phyloP scores from a whole-genome alignment of 176 grass and related monocot species.

The Elaeis guineensis region DNA sequence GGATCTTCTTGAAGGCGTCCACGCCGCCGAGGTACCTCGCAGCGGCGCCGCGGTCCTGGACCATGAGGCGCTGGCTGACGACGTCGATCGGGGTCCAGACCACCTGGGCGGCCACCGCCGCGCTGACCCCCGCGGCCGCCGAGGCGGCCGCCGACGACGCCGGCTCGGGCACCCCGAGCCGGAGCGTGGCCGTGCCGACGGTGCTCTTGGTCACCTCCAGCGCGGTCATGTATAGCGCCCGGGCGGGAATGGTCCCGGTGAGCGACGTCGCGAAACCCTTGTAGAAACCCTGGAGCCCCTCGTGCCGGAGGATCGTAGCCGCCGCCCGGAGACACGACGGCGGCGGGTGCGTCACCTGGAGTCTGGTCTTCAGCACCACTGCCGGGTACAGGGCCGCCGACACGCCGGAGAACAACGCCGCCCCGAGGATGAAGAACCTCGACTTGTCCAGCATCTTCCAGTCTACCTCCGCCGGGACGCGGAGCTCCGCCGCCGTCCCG shows the following conservation, averaged over 20 bases:
- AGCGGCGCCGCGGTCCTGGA: slow-evolving; percentile 27
- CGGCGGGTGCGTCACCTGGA: slow-evolving; percentile 61
- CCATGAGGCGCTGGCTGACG: slow-evolving; percentile 90
- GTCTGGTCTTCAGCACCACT: slow-evolving; percentile 83
- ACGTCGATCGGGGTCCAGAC: slow-evolving; percentile 96
- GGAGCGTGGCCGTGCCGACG: slow-evolving; percentile 57
- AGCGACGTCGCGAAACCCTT: slow-evolving; percentile 86
- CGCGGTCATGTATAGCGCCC: slow-evolving; percentile 95
- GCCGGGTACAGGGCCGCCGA: slow-evolving; percentile 86
- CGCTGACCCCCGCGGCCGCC: slow-evolving; percentile 53
- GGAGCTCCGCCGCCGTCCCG: slow-evolving; percentile 20
- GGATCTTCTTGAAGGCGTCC: slow-evolving; percentile 66
- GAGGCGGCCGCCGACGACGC: slow-evolving; percentile 58
- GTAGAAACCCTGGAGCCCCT: slow-evolving; percentile 76
- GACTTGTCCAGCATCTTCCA: slow-evolving; percentile 99
- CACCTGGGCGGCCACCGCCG: slow-evolving; percentile 84
- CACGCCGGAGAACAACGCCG: slow-evolving; percentile 89
- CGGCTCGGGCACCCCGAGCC: slow-evolving; percentile 61
- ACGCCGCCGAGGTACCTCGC: slow-evolving; percentile 57
- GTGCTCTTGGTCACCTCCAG: slow-evolving; percentile 91
- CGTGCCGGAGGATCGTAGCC: slow-evolving; percentile 51
- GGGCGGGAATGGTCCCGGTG: slow-evolving; percentile 76
- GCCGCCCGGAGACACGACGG: slow-evolving; percentile 24
- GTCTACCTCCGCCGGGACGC: slow-evolving; percentile 79
- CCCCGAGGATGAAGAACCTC: slow-evolving; percentile 83